Percentiles rank a stretch among this genome's conserved stretches.
phyloP scores from a whole-genome alignment of 73 alveolate genomes.

The Symbiodinium natans region DNA sequence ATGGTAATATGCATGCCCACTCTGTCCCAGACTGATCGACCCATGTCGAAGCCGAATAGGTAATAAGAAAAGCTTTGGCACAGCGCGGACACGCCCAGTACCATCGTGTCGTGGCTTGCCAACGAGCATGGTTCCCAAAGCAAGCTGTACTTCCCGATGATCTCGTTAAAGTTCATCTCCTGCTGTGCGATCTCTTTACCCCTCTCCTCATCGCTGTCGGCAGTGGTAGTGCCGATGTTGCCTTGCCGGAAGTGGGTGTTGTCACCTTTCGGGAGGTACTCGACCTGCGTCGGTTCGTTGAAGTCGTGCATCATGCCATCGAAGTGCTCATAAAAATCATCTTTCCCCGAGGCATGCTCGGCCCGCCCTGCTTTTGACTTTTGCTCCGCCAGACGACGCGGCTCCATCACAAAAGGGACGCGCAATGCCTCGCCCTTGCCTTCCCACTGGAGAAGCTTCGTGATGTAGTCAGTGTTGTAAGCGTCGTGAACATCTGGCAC shows the following conservation, averaged over 20 bases:
- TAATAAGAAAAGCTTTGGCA: background rate
- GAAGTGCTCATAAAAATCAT: background rate
- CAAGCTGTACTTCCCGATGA: background rate
- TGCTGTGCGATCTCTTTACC: background rate
- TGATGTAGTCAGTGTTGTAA: constrained; percentile 56
- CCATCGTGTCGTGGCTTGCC: background rate
- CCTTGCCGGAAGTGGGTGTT: background rate
- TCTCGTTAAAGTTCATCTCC: background rate
- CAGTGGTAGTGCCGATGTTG: background rate
- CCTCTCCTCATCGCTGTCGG: background rate
- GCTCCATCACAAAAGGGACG: background rate
- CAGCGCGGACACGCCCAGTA: background rate
- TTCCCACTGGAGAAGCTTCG: constrained; percentile 34
- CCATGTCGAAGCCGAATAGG: background rate
- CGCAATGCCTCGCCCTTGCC: background rate
- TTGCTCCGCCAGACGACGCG: background rate
- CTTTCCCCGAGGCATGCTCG: background rate
- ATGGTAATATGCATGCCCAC: background rate
- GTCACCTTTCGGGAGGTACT: background rate
- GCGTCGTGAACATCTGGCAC: constrained; percentile 37
- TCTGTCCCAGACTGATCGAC: background rate
- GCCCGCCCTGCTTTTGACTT: background rate
- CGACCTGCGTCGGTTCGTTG: background rate
- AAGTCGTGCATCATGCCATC: background rate
- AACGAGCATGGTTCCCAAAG: background rate